These are phyloP conservation scores for Meira nashicola DNA, from an alignment of 1,284 basidiomycete species.

Conservation along the genomic window DNA sequence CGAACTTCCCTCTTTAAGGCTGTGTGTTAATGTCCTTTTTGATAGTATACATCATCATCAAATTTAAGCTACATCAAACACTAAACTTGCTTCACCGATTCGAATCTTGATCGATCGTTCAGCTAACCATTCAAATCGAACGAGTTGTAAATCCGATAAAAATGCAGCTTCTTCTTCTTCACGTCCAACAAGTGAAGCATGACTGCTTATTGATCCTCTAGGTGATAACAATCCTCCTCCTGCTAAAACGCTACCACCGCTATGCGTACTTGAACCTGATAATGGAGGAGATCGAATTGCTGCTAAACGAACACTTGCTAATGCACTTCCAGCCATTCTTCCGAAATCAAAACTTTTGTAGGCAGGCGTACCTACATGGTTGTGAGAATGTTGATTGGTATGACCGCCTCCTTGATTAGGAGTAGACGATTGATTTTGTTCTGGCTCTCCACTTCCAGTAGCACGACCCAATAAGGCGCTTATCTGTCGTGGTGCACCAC, in stretches of 20 bases:
- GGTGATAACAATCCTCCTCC: not conserved
- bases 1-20: too few species aligned
- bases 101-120: constrained; percentile 35
- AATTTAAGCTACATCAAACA: constrained; percentile 33
- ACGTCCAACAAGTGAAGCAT: not conserved
- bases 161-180: constrained; percentile 13
- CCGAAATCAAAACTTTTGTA: constrained; percentile 48
- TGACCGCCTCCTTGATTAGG: not conserved
- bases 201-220: not conserved
- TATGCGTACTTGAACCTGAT: not conserved
- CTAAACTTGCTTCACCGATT: constrained; percentile 38
- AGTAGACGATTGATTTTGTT: not conserved
- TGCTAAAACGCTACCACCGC: not conserved
- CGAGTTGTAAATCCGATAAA: constrained; percentile 15
- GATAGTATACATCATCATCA: not conserved
- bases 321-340: constrained; percentile 12
- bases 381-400: not conserved
- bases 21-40: too few species aligned
- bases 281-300: constrained; percentile 6
- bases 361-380: constrained; percentile 56
- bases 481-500: constrained; percentile 82
- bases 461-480: constrained; percentile 48
- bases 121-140: constrained; percentile 40
- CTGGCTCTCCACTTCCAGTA: not conserved
- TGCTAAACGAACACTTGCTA: not conserved